Evolutionary conservation across 305 asterid species (phyloP), one percentile per base, ranked within the genome.

Genomic region (Euphrasia arctica): DNA sequence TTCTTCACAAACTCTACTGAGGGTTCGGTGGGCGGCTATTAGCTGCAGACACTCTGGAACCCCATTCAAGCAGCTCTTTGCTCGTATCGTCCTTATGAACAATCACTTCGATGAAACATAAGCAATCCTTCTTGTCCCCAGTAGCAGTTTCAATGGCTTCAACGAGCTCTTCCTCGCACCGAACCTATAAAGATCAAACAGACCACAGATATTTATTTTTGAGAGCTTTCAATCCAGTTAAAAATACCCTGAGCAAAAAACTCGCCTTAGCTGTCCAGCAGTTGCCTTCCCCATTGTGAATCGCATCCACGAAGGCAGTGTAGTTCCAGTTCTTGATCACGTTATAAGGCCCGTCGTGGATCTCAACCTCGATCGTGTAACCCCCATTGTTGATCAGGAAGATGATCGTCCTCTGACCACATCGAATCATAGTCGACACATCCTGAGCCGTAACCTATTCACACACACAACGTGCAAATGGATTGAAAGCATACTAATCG

Each of bases 261-360:
- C 51, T 45, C 51, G 1, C 51, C 51, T 45, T 45, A n/a, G 51
- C 14, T 0, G 51, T 45, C 51, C 51, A 45, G 14, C 51, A 45
- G 3, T 45, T 45, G 51, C 51, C 51, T 45, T 45, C 51, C 2
- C 14, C 14, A 5, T 45, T 45, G 5, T 45, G 14, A 14, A 45
- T 45, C 2, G 51, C 51, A 1, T 45, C 51, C 14, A 45, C 51
- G 5, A 45, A 45, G n/a, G 51, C 51, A 45, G 51, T 45, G 51
- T 45, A 45, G 51, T 45, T 45, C 51, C 51, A 45, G 51, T 45
- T 45, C 51, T 45, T 45, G 51, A 45, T 45, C 51, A 45, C 51
- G 12, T 45, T 45, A 45, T 45, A 45, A 45, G 51, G 51, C 51
- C 51, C 51, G 4, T 10, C 51, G 2, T 45, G 51, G 14, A 45